Base-by-base conservation (phyloP, 2,329 filamentous ascomycete species). In the Fusarium sacchari region DNA sequence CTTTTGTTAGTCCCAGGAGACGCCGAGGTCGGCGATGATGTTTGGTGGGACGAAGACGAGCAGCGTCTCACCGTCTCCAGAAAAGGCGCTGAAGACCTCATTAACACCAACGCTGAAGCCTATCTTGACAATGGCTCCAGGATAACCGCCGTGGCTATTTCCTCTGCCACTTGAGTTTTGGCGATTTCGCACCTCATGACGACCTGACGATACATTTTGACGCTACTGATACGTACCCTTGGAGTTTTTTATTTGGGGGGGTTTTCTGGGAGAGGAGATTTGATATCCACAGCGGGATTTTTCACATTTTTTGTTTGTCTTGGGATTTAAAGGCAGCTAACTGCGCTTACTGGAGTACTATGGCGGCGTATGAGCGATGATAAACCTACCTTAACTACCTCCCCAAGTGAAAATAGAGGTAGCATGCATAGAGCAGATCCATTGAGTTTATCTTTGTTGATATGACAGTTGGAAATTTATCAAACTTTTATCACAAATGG, bases 1-100 rank as follows among this genome's bases (percentile, higher is more conserved):
- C 61, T 81, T 52, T 57, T 80, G 40, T 58, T 80, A 20, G 79
- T 81, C 43, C 72, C 78, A 44, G 78, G 73, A 7, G 61, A 76
- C 64, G 76, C 76, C 58, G 60, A 79, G 57, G 69, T 76, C 55
- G 79, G 76, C 43, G 79, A 81, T 34, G 65, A 76, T 67, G 69
- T 79, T 14, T 78, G 75, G 72, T 72, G 70, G 70, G 73, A 74
- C 53, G 70, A 71, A 20, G 71, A 70, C 11, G 68, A 69, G 44
- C 60, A 73, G 59, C 67, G 67, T 49, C 76, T 78, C 32, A 63
- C 56, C 24, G 69, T 76, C 32, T 72, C 66, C 50, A 77, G 72
- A 49, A 73, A 69, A 42, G 71, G 70, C 34, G 73, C 66, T 22
- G 71, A 74, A 50, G 71, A 60, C 47, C n/a, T n/a, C n/a, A 62